These are phyloP conservation scores for Coniochaeta sp. DNA, from an alignment of 2,329 filamentous ascomycete genomes.

Conservation along the genomic window DNA sequence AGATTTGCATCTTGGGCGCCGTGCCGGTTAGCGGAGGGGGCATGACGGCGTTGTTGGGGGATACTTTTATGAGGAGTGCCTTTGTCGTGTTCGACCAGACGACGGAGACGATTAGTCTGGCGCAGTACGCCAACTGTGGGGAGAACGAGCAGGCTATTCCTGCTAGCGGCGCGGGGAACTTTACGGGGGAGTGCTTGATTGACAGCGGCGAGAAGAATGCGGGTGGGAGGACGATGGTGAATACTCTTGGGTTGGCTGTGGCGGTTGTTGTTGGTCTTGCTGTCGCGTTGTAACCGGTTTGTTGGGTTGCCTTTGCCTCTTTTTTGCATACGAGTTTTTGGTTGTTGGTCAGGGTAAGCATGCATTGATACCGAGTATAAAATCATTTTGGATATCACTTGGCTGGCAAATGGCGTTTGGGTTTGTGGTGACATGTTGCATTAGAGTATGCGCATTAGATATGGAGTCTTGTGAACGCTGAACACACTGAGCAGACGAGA, in stretches of 20 bases:
- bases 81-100: conserved; percentile 26
- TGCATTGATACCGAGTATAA: not conserved
- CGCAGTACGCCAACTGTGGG: conserved; percentile 23
- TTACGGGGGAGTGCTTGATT: conserved; percentile 15
- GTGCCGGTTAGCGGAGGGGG: conserved; percentile 11
- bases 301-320: not conserved
- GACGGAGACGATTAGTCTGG: conserved; percentile 21
- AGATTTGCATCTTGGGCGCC: conserved; percentile 33
- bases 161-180: conserved; percentile 8
- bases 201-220: not conserved
- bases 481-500: too few relatives aligned
- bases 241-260: conserved; percentile 11
- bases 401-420: too few relatives aligned
- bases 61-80: conserved; percentile 23
- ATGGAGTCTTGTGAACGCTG: too few relatives aligned
- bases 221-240: not conserved
- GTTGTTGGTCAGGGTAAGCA: not conserved
- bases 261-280: not conserved
- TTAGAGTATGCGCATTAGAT: too few relatives aligned
- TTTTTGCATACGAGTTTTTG: not conserved
- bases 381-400: too few relatives aligned
- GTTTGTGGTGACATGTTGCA: too few relatives aligned
- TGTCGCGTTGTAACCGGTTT: not conserved
- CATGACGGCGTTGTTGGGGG: conserved; percentile 19
- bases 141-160: conserved; percentile 20